Base-by-base conservation (phyloP, 441 rosid species). In the Syzygium malaccense region DNA sequence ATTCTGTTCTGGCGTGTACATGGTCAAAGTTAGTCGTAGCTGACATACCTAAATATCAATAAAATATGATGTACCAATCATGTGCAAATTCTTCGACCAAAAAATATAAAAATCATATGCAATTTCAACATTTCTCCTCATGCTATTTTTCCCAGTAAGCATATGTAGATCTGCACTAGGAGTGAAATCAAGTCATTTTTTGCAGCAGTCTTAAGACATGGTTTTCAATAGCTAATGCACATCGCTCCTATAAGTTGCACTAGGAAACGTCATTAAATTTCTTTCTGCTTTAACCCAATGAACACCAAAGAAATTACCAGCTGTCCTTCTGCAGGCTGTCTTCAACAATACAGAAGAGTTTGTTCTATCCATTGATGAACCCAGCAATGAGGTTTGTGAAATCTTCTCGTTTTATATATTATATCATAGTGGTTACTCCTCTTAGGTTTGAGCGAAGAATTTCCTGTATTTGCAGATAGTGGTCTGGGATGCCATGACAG, bases 291-390 rank as follows among this genome's bases (percentile, higher is more conserved):
- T 51, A 13, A 86, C 51, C 26, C 62, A 85, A 33, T 32, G 62
- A 85, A 85, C 28, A 55, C 23, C 2, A 28, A 79, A 58, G 49
- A 58, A 86, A 86, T 54, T 71, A 89, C 49, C 86, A 55, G 55
- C 71, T 91, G 84, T 64, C 88, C 64, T 75, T 86, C 28, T 87
- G 91, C 96, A 97, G 99, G 99, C 98, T 89, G 94, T 94, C 91
- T 96, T 96, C 91, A 96, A 94, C 78, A 96, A 96, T 78, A 95
- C 96, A 7, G 98, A 95, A 93, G 98, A 97, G 90, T 96, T 97
- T 92, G 95, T 97, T 48, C 80, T 95, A 78, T 94, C 95, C 91
- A 89, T 93, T 51, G 95, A 95, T 86, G 96, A 95, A 89, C 87
- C 88, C 54, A 92, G 90, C 94, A 95, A 94, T 30, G 96, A 95